Percentiles rank a stretch among this genome's conserved stretches.
These are phyloP conservation scores for Cyberlindnera americana DNA, from an alignment of 805 yeast species.

Conservation along the genomic window DNA sequence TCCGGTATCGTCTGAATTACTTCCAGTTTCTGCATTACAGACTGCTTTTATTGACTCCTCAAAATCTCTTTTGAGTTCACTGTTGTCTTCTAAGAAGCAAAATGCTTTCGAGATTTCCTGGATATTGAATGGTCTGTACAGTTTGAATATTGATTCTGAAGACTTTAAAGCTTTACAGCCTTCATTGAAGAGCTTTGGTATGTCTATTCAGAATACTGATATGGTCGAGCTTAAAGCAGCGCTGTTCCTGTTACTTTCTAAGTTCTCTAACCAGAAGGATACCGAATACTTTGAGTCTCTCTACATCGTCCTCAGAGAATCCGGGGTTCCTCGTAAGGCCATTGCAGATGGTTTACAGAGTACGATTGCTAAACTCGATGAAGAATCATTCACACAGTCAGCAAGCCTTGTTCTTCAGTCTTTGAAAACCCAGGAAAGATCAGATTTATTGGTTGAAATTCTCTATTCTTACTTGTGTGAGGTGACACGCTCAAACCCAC, in stretches of 20 bases:
- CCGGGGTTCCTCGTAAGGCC: slow-evolving; percentile 14
- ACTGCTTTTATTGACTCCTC: slow-evolving; percentile 10
- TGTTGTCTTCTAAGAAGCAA: neutral
- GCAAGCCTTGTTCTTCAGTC: slow-evolving; percentile 23
- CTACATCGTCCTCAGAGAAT: slow-evolving; percentile 31
- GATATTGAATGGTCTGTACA: slow-evolving; percentile 31
- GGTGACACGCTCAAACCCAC: slow-evolving; percentile 11
- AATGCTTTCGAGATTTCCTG: slow-evolving; percentile 22
- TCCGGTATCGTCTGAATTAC: neutral
- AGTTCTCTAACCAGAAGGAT: slow-evolving; percentile 19
- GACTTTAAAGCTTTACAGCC: slow-evolving; percentile 13
- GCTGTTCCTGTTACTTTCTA: slow-evolving; percentile 29
- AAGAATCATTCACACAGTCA: slow-evolving; percentile 13
- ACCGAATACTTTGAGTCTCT: slow-evolving; percentile 32
- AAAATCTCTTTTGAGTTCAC: slow-evolving; percentile 6
- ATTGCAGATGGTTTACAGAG: slow-evolving; percentile 24
- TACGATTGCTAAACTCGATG: slow-evolving; percentile 10
- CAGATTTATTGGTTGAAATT: slow-evolving; percentile 22
- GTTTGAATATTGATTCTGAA: slow-evolving; percentile 12
- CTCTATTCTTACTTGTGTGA: slow-evolving; percentile 15
- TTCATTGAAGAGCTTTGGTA: slow-evolving; percentile 13
- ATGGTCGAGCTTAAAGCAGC: slow-evolving; percentile 21
- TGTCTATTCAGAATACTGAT: slow-evolving; percentile 8
- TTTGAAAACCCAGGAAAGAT: slow-evolving; percentile 12
- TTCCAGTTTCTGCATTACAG: slow-evolving; percentile 5